Base-by-base conservation (phyloP, 2,329 filamentous ascomycete genomes). In the Exophiala oligosperma region DNA sequence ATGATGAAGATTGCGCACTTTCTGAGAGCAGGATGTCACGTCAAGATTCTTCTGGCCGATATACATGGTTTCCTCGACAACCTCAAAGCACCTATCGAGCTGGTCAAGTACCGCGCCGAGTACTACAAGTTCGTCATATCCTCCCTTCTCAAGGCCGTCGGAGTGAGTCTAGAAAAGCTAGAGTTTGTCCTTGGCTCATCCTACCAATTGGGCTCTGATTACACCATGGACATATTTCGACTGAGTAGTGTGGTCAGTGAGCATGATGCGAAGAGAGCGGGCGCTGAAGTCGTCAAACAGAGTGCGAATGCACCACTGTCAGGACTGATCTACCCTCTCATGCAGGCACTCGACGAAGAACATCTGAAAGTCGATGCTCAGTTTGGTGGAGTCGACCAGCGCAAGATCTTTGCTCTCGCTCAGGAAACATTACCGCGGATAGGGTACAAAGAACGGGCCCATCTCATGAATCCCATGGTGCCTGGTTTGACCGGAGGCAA, bases 201-300 rank as follows among this genome's bases (percentile, higher is more conserved):
- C 50, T 96, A 95, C 83, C 92, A 97, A 72, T 84, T 74, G 61
- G 62, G 64, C 14, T 40, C 61, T 29, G 81, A 86, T 43, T 97
- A 97, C 77, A 84, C 87, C 60, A 94, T 96, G 90, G 93, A 97
- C 71, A 76, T 96, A 35, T 93, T 92, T 77, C 86, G 89, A 70
- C 73, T 97, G 64, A 83, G 82, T 47, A 84, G 84, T 2, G 75
- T 90, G 53, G 84, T 89, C 4, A 87, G 87, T 12, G 86, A 92
- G 75, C 86, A 92, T 70, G 87, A 94, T 69, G 91, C 92, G 14
- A 91, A 92, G 75, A 94, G 91, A 75, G 92, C 93, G 0, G 93
- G 93, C 40, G 90, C 91, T 1, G 94, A 97, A 75, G 85, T 97
- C 6, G 93, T 99, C 65, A 97, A 97, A 81, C 92, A 97, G 78